Evolutionary conservation across 208 protist species (phyloP).

Genomic region (Herpetomonas muscarum): DNA sequence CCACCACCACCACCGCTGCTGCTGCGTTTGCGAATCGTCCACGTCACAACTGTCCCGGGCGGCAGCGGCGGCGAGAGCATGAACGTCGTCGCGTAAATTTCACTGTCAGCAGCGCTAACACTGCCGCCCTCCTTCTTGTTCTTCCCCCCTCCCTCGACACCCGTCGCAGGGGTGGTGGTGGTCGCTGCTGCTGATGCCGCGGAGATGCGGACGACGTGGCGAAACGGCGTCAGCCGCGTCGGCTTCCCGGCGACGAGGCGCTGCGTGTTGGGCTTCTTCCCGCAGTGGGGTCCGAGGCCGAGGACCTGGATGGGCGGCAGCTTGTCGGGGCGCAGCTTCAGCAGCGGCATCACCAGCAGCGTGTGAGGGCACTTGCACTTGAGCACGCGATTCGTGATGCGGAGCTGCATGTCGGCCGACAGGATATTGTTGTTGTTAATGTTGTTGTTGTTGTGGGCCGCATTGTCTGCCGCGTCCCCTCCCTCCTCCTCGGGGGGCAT

Average conservation of each 20-base stretch:
- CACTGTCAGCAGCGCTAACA: constrained; percentile 9
- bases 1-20: neutral
- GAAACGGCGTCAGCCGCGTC: neutral
- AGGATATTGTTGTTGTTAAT: neutral
- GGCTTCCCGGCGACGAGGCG: neutral
- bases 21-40: constrained; percentile 29
- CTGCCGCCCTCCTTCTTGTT: constrained; percentile 1
- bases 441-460: neutral
- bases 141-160: neutral
- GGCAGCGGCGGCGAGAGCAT: constrained; percentile 40
- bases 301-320: constrained; percentile 54
- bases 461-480: neutral
- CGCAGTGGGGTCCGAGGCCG: constrained; percentile 73
- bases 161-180: neutral
- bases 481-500: neutral
- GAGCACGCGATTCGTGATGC: constrained; percentile 66
- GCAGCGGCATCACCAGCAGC: constrained; percentile 72
- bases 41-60: constrained; percentile 53
- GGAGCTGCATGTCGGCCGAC: constrained; percentile 65
- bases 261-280: constrained; percentile 8
- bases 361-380: constrained; percentile 91
- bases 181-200: neutral
- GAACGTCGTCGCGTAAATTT: constrained; percentile 51
- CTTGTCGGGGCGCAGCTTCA: constrained; percentile 45
- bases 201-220: constrained; percentile 1